Base-by-base conservation (phyloP, 169 alveolate genomes). In the Plasmodium inui region DNA sequence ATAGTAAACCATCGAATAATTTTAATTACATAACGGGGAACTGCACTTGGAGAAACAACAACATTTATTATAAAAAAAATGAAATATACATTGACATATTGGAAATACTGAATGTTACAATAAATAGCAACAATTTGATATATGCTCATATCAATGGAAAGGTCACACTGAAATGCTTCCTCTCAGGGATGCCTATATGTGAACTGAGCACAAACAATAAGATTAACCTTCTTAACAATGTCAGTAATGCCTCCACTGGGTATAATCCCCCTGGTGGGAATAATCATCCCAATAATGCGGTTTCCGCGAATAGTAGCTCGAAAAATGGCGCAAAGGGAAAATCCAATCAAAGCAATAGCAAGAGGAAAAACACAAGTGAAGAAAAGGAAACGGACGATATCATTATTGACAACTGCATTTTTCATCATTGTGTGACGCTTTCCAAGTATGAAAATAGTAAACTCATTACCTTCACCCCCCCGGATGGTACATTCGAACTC, bases 121-220 rank as follows among this genome's bases (percentile, higher is more conserved):
- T 85, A 73, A 85, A 85, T 85, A 85, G 85, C 67, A 85, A 85
- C 79, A 85, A 85, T 85, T 46, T 85, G 8, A 85, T 85, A 17
- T 74, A 74, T 85, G 93, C 93, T 3, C 93, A 85, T 17, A 85
- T 85, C 41, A 85, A 85, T 85, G 93, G 93, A 30, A 85, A 85
- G 46, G 81, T 85, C 5, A 53, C 85, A 1, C 79, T 85, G 44
- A 85, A 85, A 74, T 85, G 93, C 30, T 32, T 50, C 67, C 55
- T 85, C 7, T 85, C 93, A 14, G 93, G 93, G 12, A 85, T 85
- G 93, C 93, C 93, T 8, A 53, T 73, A 14, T 85, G 93, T 74
- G 93, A 85, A 37, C 19, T 85, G 30, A 74, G 86, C 32, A 85
- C 93, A 44, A 74, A 74, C 39, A 85, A 85, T 41, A 85, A 50